Conservation (phyloP, 106 monocot species). For the Allium cepa region DNA sequence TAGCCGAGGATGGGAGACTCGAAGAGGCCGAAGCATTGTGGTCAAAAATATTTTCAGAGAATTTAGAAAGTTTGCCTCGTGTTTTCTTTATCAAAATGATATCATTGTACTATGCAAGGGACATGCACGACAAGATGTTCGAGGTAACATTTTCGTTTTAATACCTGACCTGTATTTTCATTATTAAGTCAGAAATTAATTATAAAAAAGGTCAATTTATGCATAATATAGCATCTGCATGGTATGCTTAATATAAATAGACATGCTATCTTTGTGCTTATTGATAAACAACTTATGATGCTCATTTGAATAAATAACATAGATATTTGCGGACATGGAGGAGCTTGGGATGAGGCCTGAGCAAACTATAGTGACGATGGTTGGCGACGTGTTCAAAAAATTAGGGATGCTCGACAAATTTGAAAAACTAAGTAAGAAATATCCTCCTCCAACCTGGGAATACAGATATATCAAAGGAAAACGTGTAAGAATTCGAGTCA, state of each 20-base stretch:
- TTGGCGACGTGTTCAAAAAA: constrained; percentile 68
- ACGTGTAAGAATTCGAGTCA: constrained; percentile 51
- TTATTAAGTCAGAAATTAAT: no score
- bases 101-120: constrained; percentile 49
- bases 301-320: neutral
- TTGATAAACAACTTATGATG: no score
- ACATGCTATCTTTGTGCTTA: no score
- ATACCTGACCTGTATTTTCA: no score
- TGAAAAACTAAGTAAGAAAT: constrained; percentile 53
- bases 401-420: constrained; percentile 81
- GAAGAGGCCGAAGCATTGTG: constrained; percentile 92
- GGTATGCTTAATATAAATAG: no score
- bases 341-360: constrained; percentile 79
- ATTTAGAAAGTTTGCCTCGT: constrained; percentile 81
- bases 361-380: constrained; percentile 38
- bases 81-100: constrained; percentile 88
- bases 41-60: constrained; percentile 65
- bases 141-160: constrained; percentile 39
- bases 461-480: constrained; percentile 93
- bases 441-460: constrained; percentile 87
- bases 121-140: constrained; percentile 85
- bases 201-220: no score
- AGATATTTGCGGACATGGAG: constrained; percentile 97
- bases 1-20: constrained; percentile 82
- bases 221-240: no score